Evolutionary conservation across 371 early-diverging fungal genomes (phyloP), one percentile per base, ranked within the genome.

Genomic region (Dinochytrium kinnereticum): DNA sequence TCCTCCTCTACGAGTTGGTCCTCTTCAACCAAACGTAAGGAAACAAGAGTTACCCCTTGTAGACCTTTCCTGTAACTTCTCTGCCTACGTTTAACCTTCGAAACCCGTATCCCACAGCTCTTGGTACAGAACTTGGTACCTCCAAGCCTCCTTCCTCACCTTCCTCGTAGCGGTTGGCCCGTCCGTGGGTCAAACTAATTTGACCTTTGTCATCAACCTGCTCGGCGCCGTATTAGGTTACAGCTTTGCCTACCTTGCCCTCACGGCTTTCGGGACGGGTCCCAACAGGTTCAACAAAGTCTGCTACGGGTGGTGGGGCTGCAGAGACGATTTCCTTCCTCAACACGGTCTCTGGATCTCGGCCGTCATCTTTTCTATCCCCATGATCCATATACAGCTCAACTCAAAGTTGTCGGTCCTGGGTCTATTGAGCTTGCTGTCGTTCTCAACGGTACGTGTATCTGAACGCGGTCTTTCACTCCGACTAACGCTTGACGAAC

Each of bases 91-190:
- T 44, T 44, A 7, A 44, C 7, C 44, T 44, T 19, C 19, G 19
- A 44, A 7, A 7, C 44, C 44, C 44, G 44, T n/a, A n/a, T n/a
- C n/a, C 44, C 37, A 61, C 36, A 61, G 61, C 19, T 13, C 7
- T 36, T 61, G 61, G 61, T 78, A 68, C 69, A 49, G 39, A 15
- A 17, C 17, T 13, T 78, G 75, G 74, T 68, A 51, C 71, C 37
- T 78, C 57, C 26, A 36, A 21, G 61, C 49, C 39, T 53, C 74
- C 3, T 69, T 74, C 50, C 53, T 73, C 28, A 68, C 72, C 17
- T 37, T 74, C 26, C 30, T 78, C n/a, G 69, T 74, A 7, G 74
- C 74, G 21, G 50, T 78, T 37, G 68, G 67, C 13, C 78, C 78
- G 1, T 74, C 74, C 2, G 1, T 74, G 28, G 78, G 78, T 26